Conservation (phyloP, 1,139 yeast genomes). For the Williopsis jadinii region DNA sequence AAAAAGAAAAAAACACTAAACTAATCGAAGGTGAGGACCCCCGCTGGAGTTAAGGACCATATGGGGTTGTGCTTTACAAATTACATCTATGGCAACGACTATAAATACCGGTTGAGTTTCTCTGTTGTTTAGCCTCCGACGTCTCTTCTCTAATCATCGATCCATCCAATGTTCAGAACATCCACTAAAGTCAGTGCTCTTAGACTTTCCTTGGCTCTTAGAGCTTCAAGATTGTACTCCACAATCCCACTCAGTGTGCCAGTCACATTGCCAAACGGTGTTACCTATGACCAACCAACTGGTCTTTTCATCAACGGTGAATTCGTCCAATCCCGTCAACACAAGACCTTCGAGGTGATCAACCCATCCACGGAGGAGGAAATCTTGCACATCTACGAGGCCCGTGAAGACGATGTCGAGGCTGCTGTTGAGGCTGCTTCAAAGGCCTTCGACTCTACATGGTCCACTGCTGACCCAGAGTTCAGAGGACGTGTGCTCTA, state of each 20-base stretch:
- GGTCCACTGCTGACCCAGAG: conserved; percentile 42
- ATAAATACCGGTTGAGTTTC: too few relatives aligned
- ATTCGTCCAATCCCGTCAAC: conserved; percentile 34
- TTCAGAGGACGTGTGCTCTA: conserved; percentile 49
- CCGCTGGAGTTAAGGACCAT: background rate
- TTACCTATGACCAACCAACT: conserved; percentile 43
- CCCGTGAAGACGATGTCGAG: conserved; percentile 40
- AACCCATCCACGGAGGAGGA: conserved; percentile 42
- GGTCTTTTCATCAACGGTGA: conserved; percentile 44
- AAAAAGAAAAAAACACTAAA: too few relatives aligned
- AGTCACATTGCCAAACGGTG: conserved; percentile 49
- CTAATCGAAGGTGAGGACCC: background rate
- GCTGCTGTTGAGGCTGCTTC: conserved; percentile 40
- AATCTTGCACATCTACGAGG: conserved; percentile 39
- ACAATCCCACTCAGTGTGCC: conserved; percentile 38
- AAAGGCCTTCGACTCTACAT: conserved; percentile 33
- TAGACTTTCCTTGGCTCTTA: conserved; percentile 15
- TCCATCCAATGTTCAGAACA: conserved; percentile 10
- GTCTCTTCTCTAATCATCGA: background rate
- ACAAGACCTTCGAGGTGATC: conserved; percentile 35
- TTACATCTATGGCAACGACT: background rate
- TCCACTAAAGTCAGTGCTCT: conserved; percentile 6
- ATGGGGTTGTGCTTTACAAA: background rate
- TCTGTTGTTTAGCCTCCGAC: background rate
- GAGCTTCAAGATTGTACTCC: conserved; percentile 23